Evolutionary conservation across 2,329 filamentous ascomycete species (phyloP).

Genomic region (Fusarium nanum): DNA sequence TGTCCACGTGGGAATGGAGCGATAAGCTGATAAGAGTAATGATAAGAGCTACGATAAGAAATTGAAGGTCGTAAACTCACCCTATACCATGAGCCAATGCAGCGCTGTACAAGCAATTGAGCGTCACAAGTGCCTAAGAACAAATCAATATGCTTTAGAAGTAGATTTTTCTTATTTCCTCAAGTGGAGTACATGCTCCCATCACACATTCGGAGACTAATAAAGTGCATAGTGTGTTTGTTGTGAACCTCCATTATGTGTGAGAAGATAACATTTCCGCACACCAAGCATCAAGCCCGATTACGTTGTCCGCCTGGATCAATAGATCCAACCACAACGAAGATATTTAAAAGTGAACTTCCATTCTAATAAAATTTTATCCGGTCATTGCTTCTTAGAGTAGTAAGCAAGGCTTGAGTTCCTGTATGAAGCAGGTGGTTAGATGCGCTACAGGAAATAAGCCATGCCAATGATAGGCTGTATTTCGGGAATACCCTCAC

Average conservation of each 20-base stretch:
- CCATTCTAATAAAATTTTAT: too few relatives aligned
- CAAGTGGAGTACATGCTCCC: too few relatives aligned
- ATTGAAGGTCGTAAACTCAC: not conserved
- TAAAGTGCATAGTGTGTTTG: too few relatives aligned
- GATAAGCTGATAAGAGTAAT: not conserved
- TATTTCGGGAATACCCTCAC: not conserved
- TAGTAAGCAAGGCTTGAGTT: too few relatives aligned
- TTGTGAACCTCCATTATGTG: too few relatives aligned
- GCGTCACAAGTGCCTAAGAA: not conserved
- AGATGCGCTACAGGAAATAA: not conserved
- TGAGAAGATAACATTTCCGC: too few relatives aligned
- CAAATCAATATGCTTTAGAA: not conserved
- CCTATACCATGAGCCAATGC: not conserved
- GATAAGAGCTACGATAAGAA: not conserved
- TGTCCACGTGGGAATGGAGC: not conserved
- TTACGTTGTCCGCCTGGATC: too few relatives aligned
- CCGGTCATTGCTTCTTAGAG: rapidly evolving
- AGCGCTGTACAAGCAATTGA: not conserved
- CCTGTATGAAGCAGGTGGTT: not conserved
- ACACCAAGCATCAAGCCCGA: too few relatives aligned
- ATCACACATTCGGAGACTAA: too few relatives aligned
- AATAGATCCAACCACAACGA: too few relatives aligned
- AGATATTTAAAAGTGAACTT: too few relatives aligned
- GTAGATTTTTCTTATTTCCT: too few relatives aligned
- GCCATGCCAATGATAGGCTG: not conserved